Percentiles rank a stretch among this genome's conserved stretches.
Conservation (phyloP, 208 protist genomes). For the Leishmania tropica region DNA sequence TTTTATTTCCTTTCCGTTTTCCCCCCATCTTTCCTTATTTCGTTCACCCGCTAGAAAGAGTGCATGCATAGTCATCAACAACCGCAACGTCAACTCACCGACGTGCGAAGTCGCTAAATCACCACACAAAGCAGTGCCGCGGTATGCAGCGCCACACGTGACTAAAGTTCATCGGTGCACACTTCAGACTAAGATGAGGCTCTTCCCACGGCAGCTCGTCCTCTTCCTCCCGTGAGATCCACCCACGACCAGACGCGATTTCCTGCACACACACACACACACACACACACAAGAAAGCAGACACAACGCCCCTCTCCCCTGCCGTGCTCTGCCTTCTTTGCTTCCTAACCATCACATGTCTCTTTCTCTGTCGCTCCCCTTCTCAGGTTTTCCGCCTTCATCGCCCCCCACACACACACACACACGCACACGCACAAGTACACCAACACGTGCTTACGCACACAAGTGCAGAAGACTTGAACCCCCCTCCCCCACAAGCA, state of each 20-base stretch:
- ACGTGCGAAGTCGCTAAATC: too few relatives aligned
- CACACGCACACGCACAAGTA: neutral
- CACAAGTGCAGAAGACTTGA: neutral
- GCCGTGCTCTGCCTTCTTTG: neutral
- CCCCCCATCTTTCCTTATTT: neutral
- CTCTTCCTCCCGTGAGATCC: neutral
- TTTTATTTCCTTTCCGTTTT: neutral
- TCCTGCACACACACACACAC: neutral
- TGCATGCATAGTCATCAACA: neutral
- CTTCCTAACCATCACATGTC: neutral
- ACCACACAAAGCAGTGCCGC: too few relatives aligned
- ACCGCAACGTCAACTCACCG: neutral
- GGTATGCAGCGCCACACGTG: neutral
- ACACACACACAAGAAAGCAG: neutral
- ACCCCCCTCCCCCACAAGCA: too few relatives aligned
- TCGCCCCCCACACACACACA: neutral
- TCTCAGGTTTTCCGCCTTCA: too few relatives aligned
- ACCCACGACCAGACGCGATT: neutral
- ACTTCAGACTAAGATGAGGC: neutral
- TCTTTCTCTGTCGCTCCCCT: too few relatives aligned
- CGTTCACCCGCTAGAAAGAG: neutral
- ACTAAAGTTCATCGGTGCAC: neutral
- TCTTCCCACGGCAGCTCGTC: neutral
- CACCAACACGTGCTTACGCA: neutral
- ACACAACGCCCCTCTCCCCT: neutral